These are phyloP conservation scores for Stylonectria norvegica DNA, from an alignment of 2,329 filamentous ascomycete genomes.

Conservation along the genomic window DNA sequence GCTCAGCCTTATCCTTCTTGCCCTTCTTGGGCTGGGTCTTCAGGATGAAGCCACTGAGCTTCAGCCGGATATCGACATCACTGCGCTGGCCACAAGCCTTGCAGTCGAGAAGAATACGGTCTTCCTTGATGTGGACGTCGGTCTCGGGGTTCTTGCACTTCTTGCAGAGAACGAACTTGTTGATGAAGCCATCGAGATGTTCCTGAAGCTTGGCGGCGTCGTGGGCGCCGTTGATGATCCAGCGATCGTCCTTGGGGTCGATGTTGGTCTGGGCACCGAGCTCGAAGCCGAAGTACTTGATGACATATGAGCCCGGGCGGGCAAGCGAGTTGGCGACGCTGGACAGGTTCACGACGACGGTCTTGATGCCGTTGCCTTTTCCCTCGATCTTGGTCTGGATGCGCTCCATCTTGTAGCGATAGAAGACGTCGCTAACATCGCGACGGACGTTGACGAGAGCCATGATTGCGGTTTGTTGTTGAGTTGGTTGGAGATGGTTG, in stretches of 20 bases:
- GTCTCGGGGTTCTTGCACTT: constrained; percentile 99
- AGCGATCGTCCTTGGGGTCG: constrained; percentile 94
- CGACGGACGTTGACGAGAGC: constrained; percentile 97
- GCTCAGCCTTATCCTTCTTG: constrained; percentile 93
- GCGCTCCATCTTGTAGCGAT: constrained; percentile 99
- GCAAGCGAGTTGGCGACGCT: constrained; percentile 89
- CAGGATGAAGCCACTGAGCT: constrained; percentile 94
- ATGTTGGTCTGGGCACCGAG: constrained; percentile 98
- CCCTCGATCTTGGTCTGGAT: constrained; percentile 99
- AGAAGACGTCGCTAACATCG: constrained; percentile 98
- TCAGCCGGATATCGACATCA: constrained; percentile 87
- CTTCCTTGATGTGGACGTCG: constrained; percentile 91
- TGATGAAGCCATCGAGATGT: constrained; percentile 96
- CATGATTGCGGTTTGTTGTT: constrained; percentile 63
- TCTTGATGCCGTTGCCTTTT: constrained; percentile 99
- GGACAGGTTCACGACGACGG: constrained; percentile 91
- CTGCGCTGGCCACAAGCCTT: constrained; percentile 96
- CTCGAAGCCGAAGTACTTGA: constrained; percentile 99
- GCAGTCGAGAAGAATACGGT: constrained; percentile 89
- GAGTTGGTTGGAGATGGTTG: constrained; percentile 14
- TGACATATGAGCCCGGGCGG: constrained; percentile 89
- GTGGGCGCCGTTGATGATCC: constrained; percentile 99
- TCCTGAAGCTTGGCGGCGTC: constrained; percentile 95
- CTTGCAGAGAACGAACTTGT: constrained; percentile 98
- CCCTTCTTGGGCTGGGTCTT: constrained; percentile 92